phyloP scores from a whole-genome alignment of 371 early-diverging fungal genomes.

The Actinomortierella wolfii region DNA sequence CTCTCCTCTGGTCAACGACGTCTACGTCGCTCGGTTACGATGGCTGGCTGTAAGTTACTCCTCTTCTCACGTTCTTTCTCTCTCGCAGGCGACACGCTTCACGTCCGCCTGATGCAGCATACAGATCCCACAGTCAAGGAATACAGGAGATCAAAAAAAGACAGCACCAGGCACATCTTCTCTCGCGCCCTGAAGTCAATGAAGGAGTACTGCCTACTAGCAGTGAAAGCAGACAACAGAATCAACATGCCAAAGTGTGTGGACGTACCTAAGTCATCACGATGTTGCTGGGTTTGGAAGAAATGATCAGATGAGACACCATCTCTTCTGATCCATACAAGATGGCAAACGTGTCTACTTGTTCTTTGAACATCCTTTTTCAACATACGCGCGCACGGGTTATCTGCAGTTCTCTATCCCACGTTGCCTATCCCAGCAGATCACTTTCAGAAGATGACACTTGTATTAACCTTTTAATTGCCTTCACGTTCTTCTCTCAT shows the following conservation, averaged over 20 bases:
- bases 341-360: no score
- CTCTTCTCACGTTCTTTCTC: not conserved
- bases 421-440: no score
- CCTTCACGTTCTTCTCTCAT: not conserved
- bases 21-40: conserved; percentile 8
- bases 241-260: no score
- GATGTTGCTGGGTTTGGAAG: no score
- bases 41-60: conserved; percentile 44
- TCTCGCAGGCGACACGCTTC: not conserved
- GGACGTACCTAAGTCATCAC: no score
- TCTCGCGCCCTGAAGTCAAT: not conserved
- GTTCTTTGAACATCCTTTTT: no score
- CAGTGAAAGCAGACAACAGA: not conserved
- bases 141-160: not conserved
- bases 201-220: not conserved
- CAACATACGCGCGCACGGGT: no score
- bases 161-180: not conserved
- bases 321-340: no score
- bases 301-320: no score
- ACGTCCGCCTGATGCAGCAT: no score
- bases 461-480: not conserved
- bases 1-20: conserved; percentile 2
- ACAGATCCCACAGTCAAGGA: no score
- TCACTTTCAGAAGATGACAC: not conserved
- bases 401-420: no score